Evolutionary conservation across 768 basidiomycete species (phyloP), one percentile per base, ranked within the genome.

Genomic region (Crucibulum laeve): DNA sequence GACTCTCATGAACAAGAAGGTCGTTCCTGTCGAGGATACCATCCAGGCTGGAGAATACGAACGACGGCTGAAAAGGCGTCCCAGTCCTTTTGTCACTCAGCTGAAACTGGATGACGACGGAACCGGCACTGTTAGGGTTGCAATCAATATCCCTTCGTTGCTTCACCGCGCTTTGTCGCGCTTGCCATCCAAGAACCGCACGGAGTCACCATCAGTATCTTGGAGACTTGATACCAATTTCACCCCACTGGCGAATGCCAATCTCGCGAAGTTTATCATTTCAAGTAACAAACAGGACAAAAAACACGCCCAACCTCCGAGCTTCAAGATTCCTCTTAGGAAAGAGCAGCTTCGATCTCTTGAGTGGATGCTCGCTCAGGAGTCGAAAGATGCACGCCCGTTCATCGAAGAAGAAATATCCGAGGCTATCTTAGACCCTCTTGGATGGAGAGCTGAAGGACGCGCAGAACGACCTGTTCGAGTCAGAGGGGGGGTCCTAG

Each of bases 391-490:
- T 25, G 79, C 80, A 0, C 61, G 75, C 7, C 84, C 89, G 1
- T 97, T 95, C 59, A 60, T 92, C 22, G 94, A 97, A 61, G 92
- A 97, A 59, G 94, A 97, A 59, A 89, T 96, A 33, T 86, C 91
- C 0, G 94, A 97, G 61, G 90, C 91, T 3, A 77, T 89, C 36
- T 70, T 94, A 3, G 84, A 82, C 46, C 82, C 91, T 40, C 68
- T 96, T 10, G 89, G 91, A 5, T 97, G 94, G 94, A 76, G 91
- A 52, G 91, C 90, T n/a, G 92, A 96, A 62, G 93, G 88, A 30
- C 84, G 89, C 32, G 92, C 88, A 3, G 81, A 87, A 51, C 68
- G 92, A 25, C 78, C 84, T 0, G 75, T 90, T 40, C 74, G 65
- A 46, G 67, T 96, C 32, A 76, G 88, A 43, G 93, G 94, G 14